phyloP scores from a whole-genome alignment of 352 stramenopile genomes.

The Globisporangium canariense region DNA sequence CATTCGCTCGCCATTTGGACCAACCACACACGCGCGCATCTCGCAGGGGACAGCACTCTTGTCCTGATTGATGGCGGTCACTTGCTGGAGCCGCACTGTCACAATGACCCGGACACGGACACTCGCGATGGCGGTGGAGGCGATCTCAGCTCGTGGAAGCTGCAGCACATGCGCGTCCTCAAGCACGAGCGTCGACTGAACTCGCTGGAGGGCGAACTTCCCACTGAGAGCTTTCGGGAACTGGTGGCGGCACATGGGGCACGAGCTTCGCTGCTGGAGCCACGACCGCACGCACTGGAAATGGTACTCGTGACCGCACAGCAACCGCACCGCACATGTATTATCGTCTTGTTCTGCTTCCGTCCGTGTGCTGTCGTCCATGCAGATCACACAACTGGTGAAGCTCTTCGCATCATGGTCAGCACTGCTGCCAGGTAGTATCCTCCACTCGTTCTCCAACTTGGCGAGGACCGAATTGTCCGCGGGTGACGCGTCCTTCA shows the following conservation, averaged over 20 bases:
- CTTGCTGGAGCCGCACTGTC: not conserved
- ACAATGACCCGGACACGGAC: constrained; percentile 3
- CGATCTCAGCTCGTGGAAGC: not conserved
- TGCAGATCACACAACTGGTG: constrained; percentile 78
- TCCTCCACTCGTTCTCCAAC: constrained; percentile 25
- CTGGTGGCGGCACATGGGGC: constrained; percentile 77
- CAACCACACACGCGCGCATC: not conserved
- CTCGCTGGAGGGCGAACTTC: constrained; percentile 3
- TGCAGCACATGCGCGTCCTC: not conserved
- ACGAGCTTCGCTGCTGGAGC: constrained; percentile 64
- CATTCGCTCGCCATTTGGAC: not conserved
- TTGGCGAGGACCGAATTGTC: constrained; percentile 35
- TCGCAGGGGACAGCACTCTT: not conserved
- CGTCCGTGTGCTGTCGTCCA: constrained; percentile 48
- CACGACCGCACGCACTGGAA: constrained; percentile 69
- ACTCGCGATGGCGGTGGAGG: not conserved
- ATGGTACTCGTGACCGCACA: constrained; percentile 89
- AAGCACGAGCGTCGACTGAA: constrained; percentile 7
- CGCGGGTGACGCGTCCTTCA: constrained; percentile 56
- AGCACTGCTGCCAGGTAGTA: constrained; percentile 7
- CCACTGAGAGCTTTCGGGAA: constrained; percentile 21
- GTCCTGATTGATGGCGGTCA: not conserved
- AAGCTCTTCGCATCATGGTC: constrained; percentile 18
- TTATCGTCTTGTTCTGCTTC: constrained; percentile 20
- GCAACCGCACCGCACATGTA: constrained; percentile 43